Conservation (phyloP, 2,329 filamentous ascomycete species). For the Apiospora aurea region DNA sequence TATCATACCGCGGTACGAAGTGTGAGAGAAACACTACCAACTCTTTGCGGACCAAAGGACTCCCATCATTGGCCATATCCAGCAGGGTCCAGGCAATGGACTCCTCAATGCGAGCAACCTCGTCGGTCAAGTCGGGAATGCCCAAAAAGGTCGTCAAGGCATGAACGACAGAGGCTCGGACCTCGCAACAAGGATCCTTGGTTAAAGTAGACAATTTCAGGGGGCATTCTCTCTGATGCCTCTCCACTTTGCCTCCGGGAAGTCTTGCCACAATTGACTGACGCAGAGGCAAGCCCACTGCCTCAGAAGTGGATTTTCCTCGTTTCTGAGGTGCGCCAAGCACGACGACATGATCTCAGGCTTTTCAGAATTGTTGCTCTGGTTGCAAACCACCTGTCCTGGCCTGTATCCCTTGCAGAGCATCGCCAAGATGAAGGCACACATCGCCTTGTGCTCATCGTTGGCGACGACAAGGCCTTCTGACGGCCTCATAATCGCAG, state of each 20-base stretch:
- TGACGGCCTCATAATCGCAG: constrained; percentile 85
- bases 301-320: constrained; percentile 84
- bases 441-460: constrained; percentile 98
- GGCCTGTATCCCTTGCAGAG: constrained; percentile 95
- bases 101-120: constrained; percentile 90
- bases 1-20: constrained; percentile 89
- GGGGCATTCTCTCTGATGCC: constrained; percentile 88
- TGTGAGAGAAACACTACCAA: constrained; percentile 92
- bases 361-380: constrained; percentile 52
- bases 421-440: constrained; percentile 95
- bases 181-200: constrained; percentile 88
- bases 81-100: constrained; percentile 87
- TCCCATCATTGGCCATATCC: constrained; percentile 92
- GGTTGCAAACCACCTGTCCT: constrained; percentile 89
- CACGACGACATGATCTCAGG: constrained; percentile 87
- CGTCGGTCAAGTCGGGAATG: constrained; percentile 89
- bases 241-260: constrained; percentile 92
- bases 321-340: constrained; percentile 81
- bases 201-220: constrained; percentile 80
- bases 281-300: constrained; percentile 97
- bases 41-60: constrained; percentile 92
- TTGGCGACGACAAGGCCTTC: constrained; percentile 87
- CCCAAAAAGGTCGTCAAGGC: constrained; percentile 94
- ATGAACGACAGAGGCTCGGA: constrained; percentile 90
- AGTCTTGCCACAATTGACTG: constrained; percentile 91